Evolutionary conservation across 495 filamentous ascomycete species (phyloP).

Genomic region (Hypoxylon perforatum): DNA sequence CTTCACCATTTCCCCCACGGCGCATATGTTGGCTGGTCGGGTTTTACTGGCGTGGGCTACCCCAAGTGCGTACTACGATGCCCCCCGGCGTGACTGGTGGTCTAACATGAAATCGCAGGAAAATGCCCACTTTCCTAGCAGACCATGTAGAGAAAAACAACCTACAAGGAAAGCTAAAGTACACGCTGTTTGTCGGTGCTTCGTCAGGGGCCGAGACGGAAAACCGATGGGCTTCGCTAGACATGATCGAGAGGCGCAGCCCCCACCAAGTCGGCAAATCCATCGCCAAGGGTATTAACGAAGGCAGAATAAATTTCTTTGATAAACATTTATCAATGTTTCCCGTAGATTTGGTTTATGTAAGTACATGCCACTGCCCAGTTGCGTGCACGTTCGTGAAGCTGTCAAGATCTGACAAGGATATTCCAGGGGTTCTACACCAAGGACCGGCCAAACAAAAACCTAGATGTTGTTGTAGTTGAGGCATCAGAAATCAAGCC

Average conservation of each 20-base stretch:
- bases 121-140: constrained; percentile 84
- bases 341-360: constrained; percentile 85
- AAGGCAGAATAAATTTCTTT: constrained; percentile 89
- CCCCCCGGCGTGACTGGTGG: not conserved
- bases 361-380: constrained; percentile 50
- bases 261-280: constrained; percentile 94
- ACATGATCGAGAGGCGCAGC: constrained; percentile 88
- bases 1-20: constrained; percentile 84
- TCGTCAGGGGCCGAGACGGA: constrained; percentile 91
- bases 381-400: not conserved
- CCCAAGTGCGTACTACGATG: constrained; percentile 72
- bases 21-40: constrained; percentile 87
- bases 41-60: constrained; percentile 92
- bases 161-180: constrained; percentile 84
- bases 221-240: constrained; percentile 84
- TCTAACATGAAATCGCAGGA: constrained; percentile 61
- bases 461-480: constrained; percentile 84
- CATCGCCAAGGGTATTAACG: constrained; percentile 91
- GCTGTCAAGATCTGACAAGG: constrained; percentile 18
- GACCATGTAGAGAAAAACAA: constrained; percentile 92
- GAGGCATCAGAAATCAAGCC: constrained; percentile 93
- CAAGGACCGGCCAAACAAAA: constrained; percentile 75
- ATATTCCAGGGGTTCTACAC: constrained; percentile 78
- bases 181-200: constrained; percentile 88
- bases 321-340: constrained; percentile 96